These are phyloP conservation scores for Synchytrium microbalum DNA, from an alignment of 371 early-diverging fungal species.

Conservation along the genomic window DNA sequence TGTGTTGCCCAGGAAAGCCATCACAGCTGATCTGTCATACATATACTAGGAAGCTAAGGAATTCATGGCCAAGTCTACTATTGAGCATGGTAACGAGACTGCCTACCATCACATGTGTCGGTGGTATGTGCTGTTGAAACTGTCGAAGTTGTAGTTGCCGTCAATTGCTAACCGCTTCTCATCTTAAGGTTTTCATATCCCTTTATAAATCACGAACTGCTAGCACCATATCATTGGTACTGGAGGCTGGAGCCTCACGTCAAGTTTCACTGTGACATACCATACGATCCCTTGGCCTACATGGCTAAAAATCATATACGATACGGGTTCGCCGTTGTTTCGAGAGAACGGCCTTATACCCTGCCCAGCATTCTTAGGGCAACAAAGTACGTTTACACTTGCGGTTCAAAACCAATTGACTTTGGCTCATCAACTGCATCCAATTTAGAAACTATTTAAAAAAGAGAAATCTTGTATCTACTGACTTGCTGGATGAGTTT, in stretches of 20 bases:
- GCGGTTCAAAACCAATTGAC: no score
- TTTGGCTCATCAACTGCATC: no score
- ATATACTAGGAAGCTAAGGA: slow-evolving; percentile 29
- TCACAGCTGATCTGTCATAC: not conserved
- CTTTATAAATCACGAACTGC: slow-evolving; percentile 76
- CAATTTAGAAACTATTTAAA: not conserved
- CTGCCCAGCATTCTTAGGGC: not conserved
- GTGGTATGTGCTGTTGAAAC: slow-evolving; percentile 21
- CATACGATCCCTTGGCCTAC: slow-evolving; percentile 83
- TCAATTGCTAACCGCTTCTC: no score
- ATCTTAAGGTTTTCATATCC: slow-evolving; percentile 55
- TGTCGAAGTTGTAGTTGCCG: no score
- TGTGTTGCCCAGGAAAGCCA: no score
- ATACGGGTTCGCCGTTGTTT: slow-evolving; percentile 71
- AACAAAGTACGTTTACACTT: not conserved
- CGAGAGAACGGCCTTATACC: slow-evolving; percentile 44
- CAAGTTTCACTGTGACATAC: slow-evolving; percentile 74
- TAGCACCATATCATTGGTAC: slow-evolving; percentile 78
- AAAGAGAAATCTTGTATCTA: not conserved
- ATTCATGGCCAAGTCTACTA: slow-evolving; percentile 47
- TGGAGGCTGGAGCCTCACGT: slow-evolving; percentile 96
- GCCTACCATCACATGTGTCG: slow-evolving; percentile 94
- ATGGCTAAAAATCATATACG: slow-evolving; percentile 74
- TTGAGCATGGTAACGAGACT: slow-evolving; percentile 77
- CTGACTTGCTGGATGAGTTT: not conserved